These are phyloP conservation scores for Hypoxylon sp. DNA, from an alignment of 2,329 filamentous ascomycete genomes.

Conservation along the genomic window DNA sequence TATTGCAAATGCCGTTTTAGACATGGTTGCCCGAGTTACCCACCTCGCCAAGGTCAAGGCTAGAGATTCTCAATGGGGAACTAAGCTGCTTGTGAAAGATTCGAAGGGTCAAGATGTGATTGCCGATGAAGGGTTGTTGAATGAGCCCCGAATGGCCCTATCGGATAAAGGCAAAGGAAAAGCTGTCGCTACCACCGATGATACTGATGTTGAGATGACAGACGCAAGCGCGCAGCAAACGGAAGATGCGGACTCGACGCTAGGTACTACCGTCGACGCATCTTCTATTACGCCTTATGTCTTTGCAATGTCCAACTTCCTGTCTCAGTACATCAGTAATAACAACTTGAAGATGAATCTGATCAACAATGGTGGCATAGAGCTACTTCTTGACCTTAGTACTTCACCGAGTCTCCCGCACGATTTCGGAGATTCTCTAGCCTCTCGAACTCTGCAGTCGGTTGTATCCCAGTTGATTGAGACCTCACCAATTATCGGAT, in stretches of 20 bases:
- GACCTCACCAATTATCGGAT: constrained; percentile 81
- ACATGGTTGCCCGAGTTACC: constrained; percentile 88
- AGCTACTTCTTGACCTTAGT: constrained; percentile 86
- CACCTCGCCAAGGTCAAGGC: constrained; percentile 81
- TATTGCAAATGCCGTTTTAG: constrained; percentile 87
- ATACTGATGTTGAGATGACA: constrained; percentile 75
- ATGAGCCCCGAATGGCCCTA: constrained; percentile 44
- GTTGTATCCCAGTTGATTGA: constrained; percentile 86
- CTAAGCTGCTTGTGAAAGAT: constrained; percentile 79
- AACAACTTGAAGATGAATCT: constrained; percentile 79
- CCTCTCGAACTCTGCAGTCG: constrained; percentile 78
- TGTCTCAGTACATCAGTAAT: constrained; percentile 82
- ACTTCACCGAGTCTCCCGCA: constrained; percentile 85
- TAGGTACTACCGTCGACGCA: constrained; percentile 47
- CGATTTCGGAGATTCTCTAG: constrained; percentile 76
- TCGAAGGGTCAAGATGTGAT: constrained; percentile 71
- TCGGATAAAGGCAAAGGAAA: constrained; percentile 58
- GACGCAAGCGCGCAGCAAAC: constrained; percentile 61
- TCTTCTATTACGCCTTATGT: constrained; percentile 77
- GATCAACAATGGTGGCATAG: constrained; percentile 83
- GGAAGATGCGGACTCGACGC: constrained; percentile 41
- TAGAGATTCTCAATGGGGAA: constrained; percentile 78
- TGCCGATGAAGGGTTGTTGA: constrained; percentile 63
- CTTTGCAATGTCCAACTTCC: constrained; percentile 81
- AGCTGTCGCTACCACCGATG: constrained; percentile 51